Percentiles rank a stretch among this genome's conserved stretches.
These are phyloP conservation scores for Bruguiera sexangula DNA, from an alignment of 345 rosid genomes.

Conservation along the genomic window DNA sequence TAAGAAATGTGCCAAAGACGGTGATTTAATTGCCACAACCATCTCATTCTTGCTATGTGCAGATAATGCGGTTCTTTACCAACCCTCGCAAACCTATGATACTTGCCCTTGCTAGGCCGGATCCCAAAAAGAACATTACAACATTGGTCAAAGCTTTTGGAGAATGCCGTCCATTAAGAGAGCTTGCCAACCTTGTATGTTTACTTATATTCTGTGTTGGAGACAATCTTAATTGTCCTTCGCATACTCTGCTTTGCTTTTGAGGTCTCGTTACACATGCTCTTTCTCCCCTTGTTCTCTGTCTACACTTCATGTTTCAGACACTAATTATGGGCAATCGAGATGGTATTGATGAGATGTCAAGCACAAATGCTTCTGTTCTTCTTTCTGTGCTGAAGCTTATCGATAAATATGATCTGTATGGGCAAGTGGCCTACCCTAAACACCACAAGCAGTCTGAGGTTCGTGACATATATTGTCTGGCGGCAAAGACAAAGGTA, in stretches of 20 bases:
- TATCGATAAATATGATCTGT: conserved; percentile 93
- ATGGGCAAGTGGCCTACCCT: conserved; percentile 99
- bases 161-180: conserved; percentile 95
- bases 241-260: conserved; percentile 15
- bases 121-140: conserved; percentile 97
- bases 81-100: conserved; percentile 97
- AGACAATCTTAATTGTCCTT: conserved; percentile 14
- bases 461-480: conserved; percentile 93
- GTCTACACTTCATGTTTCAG: conserved; percentile 36
- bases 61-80: conserved; percentile 97
- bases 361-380: conserved; percentile 85
- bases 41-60: conserved; percentile 32
- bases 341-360: conserved; percentile 98
- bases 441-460: conserved; percentile 98
- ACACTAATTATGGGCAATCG: conserved; percentile 98
- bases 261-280: conserved; percentile 12
- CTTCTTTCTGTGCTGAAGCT: conserved; percentile 96
- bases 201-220: conserved; percentile 10
- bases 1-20: conserved; percentile 4
- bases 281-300: conserved; percentile 12
- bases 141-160: conserved; percentile 98
- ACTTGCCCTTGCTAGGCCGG: conserved; percentile 98
- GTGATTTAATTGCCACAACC: background rate
- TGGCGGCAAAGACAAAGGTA: conserved; percentile 99
- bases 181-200: conserved; percentile 94